Evolutionary conservation across 192 early-diverging fungal genomes (phyloP), one percentile per base, ranked within the genome.

Genomic region (Funneliformis geosporum): DNA sequence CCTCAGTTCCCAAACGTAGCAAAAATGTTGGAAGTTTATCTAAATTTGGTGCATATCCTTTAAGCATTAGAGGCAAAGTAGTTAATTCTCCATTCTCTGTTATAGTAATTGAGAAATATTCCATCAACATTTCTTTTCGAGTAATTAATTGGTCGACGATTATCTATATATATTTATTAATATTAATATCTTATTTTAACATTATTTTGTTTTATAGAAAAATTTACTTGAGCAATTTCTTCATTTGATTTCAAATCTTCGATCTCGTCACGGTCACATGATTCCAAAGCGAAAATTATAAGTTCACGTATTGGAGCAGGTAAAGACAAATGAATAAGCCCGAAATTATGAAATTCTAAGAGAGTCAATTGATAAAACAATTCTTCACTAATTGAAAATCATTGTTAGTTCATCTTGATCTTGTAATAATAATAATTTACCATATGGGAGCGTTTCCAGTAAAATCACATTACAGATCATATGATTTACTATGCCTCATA

Each of bases 341-440:
- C 97, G 83, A 95, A 97, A 80, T 99, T 99, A 68, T 89, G 90
- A 83, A 99, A 97, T 42, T 94, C 92, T 27, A 85, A 84, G 18
- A 98, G 80, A 44, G 84, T 84, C 2, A 95, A 85, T 81, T 99
- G 96, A 85, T 97, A 96, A 80, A 99, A 96, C 40, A 99, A 84
- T 65, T 96, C 93, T 74, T 92, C 91, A 82, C 94, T 95, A 60
- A 44, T 25, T 28, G 18, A 23, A 8, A 50, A 28, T 46, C 2
- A 75, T 46, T 85, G 43, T 28, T 38, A 21, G 47, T 55, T 46
- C 12, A 55, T 5, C 11, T 9, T 21, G 46, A 43, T n/a, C 5
- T 21, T 18, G 11, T 23, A 8, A 23, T 10, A 14, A 18, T n/a
- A 42, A n/a, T n/a, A n/a, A n/a, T n/a, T n/a, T n/a, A n/a, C n/a